phyloP scores from a whole-genome alignment of 768 basidiomycete species.

The Tulasnella calospora region DNA sequence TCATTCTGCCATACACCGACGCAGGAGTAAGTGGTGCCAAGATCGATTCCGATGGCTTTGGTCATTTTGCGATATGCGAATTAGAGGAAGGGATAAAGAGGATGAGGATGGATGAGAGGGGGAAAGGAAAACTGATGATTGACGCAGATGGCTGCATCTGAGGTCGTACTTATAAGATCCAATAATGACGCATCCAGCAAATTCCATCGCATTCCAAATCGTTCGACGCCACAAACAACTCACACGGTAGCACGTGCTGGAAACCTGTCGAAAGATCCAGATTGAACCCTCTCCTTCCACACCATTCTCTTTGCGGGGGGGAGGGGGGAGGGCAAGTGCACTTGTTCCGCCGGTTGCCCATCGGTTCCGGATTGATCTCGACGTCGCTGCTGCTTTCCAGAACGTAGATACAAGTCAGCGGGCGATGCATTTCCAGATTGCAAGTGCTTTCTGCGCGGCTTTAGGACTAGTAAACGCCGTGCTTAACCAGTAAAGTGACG shows the following conservation, averaged over 20 bases:
- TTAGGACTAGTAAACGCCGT: not conserved
- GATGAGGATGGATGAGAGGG: constrained; percentile 18
- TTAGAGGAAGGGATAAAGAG: not conserved
- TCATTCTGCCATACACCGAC: constrained; percentile 49
- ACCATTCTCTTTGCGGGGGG: not conserved
- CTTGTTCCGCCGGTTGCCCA: not conserved
- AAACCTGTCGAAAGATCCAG: not conserved
- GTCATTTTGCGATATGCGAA: constrained; percentile 7
- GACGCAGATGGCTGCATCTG: not conserved
- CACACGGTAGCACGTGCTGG: constrained; percentile 10
- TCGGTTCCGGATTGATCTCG: not conserved
- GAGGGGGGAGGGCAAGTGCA: not conserved
- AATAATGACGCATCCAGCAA: constrained; percentile 11
- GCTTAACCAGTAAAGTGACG: not conserved
- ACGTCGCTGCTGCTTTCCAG: not conserved
- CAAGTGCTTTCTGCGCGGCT: not conserved
- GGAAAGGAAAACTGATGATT: not conserved
- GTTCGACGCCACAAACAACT: constrained; percentile 11
- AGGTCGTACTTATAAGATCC: not conserved
- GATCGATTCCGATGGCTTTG: constrained; percentile 38
- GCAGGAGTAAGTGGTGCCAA: constrained; percentile 46
- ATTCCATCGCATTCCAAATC: constrained; percentile 22
- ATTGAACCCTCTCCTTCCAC: not conserved
- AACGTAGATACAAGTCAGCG: not conserved
- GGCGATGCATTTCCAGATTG: not conserved